Evolutionary conservation across 768 basidiomycete species (phyloP).

Genomic region (Mycena maculata): DNA sequence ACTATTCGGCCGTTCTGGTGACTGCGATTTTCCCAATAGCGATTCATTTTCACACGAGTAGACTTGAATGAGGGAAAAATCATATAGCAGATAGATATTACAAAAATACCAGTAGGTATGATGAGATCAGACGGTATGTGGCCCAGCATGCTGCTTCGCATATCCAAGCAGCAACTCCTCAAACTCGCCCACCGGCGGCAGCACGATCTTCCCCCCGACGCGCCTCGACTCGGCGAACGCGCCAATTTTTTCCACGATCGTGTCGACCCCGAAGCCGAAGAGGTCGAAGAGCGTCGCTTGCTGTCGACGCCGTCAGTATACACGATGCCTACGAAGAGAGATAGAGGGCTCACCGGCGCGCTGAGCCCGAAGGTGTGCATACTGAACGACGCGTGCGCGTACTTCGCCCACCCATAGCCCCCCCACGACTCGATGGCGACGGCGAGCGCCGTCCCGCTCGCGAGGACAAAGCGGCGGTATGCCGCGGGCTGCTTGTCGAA

Average conservation of each 20-base stretch:
- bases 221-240: conserved; percentile 14
- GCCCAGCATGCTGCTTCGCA: conserved; percentile 21
- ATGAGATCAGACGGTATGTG: background rate
- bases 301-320: background rate
- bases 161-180: conserved; percentile 30
- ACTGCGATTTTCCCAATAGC: too few relatives aligned
- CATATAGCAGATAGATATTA: too few relatives aligned
- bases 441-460: conserved; percentile 10
- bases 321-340: background rate
- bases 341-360: conserved; percentile 3
- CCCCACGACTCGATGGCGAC: conserved; percentile 30
- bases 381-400: conserved; percentile 26
- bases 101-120: background rate
- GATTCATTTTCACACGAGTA: too few relatives aligned
- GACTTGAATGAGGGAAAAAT: too few relatives aligned
- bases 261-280: conserved; percentile 30
- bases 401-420: conserved; percentile 27
- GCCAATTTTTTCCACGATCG: conserved; percentile 23
- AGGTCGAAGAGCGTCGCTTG: conserved; percentile 25
- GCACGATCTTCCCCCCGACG: conserved; percentile 20
- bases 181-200: conserved; percentile 31
- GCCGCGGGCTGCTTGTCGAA: conserved; percentile 24
- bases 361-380: conserved; percentile 31
- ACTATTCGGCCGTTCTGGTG: too few relatives aligned
- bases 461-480: conserved; percentile 20